These are phyloP conservation scores for Phlebiopsis flavidoalba DNA, from an alignment of 768 basidiomycete genomes.

Conservation along the genomic window DNA sequence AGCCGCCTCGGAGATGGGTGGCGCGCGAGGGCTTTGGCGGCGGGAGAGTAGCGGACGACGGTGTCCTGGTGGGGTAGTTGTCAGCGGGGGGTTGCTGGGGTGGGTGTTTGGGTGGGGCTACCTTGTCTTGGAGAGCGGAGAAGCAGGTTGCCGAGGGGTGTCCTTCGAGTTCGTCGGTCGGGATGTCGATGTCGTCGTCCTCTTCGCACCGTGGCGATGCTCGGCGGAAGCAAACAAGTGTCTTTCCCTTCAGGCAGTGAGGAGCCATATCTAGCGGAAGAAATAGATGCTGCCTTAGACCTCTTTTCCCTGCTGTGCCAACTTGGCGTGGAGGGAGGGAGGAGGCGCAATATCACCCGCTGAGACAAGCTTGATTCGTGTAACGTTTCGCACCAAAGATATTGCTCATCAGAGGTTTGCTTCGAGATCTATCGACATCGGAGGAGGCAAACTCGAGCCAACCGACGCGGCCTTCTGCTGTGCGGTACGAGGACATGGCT, in stretches of 20 bases:
- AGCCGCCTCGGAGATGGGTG: slow-evolving; percentile 76
- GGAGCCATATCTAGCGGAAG: neutral
- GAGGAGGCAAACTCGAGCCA: too few species aligned
- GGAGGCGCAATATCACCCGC: slow-evolving; percentile 54
- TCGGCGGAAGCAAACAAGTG: slow-evolving; percentile 13
- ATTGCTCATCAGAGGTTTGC: slow-evolving; percentile 41
- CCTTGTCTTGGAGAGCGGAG: neutral
- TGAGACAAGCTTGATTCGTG: slow-evolving; percentile 65
- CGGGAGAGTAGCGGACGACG: slow-evolving; percentile 89
- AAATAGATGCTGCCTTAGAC: slow-evolving; percentile 26
- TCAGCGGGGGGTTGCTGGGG: too few species aligned
- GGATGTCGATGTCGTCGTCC: slow-evolving; percentile 56
- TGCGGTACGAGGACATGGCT: slow-evolving; percentile 42
- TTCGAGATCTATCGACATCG: too few species aligned
- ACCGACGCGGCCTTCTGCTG: too few species aligned
- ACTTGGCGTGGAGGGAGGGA: slow-evolving; percentile 51
- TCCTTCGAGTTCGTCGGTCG: slow-evolving; percentile 66
- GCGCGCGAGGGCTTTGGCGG: slow-evolving; percentile 90
- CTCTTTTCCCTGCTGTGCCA: slow-evolving; percentile 34
- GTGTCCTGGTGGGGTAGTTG: slow-evolving; percentile 94
- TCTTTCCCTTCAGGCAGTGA: neutral
- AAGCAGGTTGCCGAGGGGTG: neutral
- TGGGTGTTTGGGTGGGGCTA: too few species aligned
- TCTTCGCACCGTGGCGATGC: slow-evolving; percentile 12
- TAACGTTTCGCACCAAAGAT: slow-evolving; percentile 66